Conservation (phyloP, 192 early-diverging fungal species). For the Coemansia sp. region DNA sequence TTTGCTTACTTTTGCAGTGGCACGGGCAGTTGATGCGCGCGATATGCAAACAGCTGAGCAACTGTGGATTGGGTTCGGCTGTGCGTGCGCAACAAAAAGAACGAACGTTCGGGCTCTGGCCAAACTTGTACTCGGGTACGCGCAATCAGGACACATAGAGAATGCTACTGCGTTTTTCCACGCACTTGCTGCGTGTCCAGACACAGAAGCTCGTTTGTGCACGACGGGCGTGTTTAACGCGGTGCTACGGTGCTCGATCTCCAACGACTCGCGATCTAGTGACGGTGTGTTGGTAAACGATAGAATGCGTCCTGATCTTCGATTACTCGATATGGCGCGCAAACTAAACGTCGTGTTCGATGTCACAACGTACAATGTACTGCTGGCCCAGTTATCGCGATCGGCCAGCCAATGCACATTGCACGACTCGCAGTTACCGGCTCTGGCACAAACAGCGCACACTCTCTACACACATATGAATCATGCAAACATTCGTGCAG, state of each 20-base stretch:
- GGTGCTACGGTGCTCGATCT: slow-evolving; percentile 15
- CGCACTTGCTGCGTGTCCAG: not conserved
- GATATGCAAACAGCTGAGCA: slow-evolving; percentile 12
- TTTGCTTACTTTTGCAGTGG: slow-evolving; percentile 20
- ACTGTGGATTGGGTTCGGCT: slow-evolving; percentile 12
- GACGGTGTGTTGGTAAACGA: not conserved
- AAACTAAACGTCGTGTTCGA: slow-evolving; percentile 6
- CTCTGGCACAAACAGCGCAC: not conserved
- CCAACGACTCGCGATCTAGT: not conserved
- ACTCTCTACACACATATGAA: not conserved
- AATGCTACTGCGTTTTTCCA: slow-evolving; percentile 15
- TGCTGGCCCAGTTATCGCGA: slow-evolving; percentile 23
- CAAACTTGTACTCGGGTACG: slow-evolving; percentile 26
- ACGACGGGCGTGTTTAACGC: slow-evolving; percentile 18
- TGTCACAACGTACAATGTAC: slow-evolving; percentile 22
- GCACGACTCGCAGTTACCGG: not conserved
- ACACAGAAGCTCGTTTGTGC: not conserved
- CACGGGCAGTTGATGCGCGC: slow-evolving; percentile 12
- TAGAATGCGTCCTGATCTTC: slow-evolving; percentile 11
- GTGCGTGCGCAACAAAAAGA: not conserved
- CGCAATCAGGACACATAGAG: slow-evolving; percentile 7
- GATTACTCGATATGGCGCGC: slow-evolving; percentile 10
- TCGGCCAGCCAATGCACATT: not conserved
- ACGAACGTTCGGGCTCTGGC: slow-evolving; percentile 25
- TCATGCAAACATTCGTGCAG: not conserved